These are phyloP conservation scores for Oidium heveae DNA, from an alignment of 2,329 filamentous ascomycete genomes.

Conservation along the genomic window DNA sequence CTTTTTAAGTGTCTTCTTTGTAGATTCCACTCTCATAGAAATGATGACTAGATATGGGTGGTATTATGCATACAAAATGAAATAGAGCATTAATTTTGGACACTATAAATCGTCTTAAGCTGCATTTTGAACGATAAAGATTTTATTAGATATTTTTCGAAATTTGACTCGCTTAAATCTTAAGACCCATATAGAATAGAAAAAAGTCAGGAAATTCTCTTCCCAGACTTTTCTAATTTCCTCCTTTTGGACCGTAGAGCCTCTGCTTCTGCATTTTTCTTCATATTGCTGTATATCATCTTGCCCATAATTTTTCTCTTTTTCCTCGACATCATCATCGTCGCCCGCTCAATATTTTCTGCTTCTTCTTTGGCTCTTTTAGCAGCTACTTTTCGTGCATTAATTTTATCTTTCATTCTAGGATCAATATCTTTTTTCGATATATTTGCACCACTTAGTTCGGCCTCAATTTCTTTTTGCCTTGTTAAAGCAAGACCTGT, in stretches of 20 bases:
- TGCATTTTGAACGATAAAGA: too few species aligned
- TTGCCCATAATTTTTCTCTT: slow-evolving; percentile 95
- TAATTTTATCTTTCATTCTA: slow-evolving; percentile 39
- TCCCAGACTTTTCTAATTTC: slow-evolving; percentile 43
- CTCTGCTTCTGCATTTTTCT: slow-evolving; percentile 75
- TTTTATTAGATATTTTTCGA: too few species aligned
- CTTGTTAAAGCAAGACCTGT: slow-evolving; percentile 40
- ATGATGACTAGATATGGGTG: too few species aligned
- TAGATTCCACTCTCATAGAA: too few species aligned
- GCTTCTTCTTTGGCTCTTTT: slow-evolving; percentile 52
- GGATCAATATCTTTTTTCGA: slow-evolving; percentile 24
- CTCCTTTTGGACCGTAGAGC: slow-evolving; percentile 72
- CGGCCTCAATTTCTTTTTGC: slow-evolving; percentile 79
- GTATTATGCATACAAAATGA: too few species aligned
- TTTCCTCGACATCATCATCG: slow-evolving; percentile 96
- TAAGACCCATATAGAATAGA: too few species aligned
- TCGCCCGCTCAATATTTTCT: slow-evolving; percentile 74
- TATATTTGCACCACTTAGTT: slow-evolving; percentile 46
- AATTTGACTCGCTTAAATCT: too few species aligned
- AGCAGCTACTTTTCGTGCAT: slow-evolving; percentile 40
- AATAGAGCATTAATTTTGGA: too few species aligned
- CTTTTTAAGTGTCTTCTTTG: too few species aligned
- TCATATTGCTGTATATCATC: slow-evolving; percentile 88
- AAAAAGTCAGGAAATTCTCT: slow-evolving; percentile 3
- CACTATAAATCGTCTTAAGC: too few species aligned